Base-by-base conservation (phyloP, 2,329 filamentous ascomycete species). In the Sodiomyces alkalinus region DNA sequence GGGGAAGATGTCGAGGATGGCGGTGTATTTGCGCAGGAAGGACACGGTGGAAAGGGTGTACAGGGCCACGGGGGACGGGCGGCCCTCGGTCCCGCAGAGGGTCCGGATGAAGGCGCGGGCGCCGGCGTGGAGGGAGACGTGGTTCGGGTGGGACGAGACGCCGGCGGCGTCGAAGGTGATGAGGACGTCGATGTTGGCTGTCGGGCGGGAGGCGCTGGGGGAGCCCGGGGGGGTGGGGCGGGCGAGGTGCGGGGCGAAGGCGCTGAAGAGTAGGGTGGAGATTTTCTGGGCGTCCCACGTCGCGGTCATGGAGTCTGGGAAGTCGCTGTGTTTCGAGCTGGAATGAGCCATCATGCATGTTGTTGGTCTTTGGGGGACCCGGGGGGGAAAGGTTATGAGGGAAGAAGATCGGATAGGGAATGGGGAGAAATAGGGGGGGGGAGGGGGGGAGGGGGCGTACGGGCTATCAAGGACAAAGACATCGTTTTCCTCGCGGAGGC, bases 121-220 rank as follows among this genome's bases (percentile, higher is more conserved):
- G 32, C 87, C 90, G 49, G 80, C 67, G 56, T 85, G 85, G 7
- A 96, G 69, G 5, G 85, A 85, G 37, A 80, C 79, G 58, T 98
- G 90, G 60, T 98, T 98, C 14, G 85, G 83, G 53, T 98, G 90
- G 23, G 71, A 70, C 33, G 83, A 93, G 27, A 98, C 65, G 33
- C 90, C 90, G 27, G 55, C 39, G n/a, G 53, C 48, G 57, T 98
- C 90, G 48, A 98, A 98, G 17, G 90, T 98, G 39, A 98, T 62
- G 41, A 98, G 66, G 17, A 78, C 68, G 52, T 93, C 83, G 46
- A 92, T 82, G 29, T 59, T 63, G 28, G 63, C 58, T 2, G 52
- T 53, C 7, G 64, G 58, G 6, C 48, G 44, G 14, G 49, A 39
- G 13, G 43, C 24, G 36, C 48, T 46, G 32, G 45, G 35, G 27